phyloP scores from a whole-genome alignment of 192 early-diverging fungal species.

The Geranomyces variabilis region DNA sequence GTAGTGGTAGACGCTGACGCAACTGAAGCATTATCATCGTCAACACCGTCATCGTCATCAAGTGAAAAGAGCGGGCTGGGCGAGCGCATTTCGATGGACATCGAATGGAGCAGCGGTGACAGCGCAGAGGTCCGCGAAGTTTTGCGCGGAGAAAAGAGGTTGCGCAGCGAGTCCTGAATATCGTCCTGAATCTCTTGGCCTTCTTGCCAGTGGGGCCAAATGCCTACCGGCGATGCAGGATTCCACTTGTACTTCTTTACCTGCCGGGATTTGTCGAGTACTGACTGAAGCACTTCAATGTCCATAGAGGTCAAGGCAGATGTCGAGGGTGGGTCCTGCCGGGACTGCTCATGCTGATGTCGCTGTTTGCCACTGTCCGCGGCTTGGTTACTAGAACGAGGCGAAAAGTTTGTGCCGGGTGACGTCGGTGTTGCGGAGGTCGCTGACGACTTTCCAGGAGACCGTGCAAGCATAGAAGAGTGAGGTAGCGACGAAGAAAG shows the following conservation, averaged over 20 bases:
- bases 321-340: not conserved
- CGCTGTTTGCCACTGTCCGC: not conserved
- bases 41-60: conserved; percentile 42
- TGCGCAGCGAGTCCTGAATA: conserved; percentile 7
- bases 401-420: not conserved
- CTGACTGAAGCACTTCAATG: conserved; percentile 13
- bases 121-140: conserved; percentile 15
- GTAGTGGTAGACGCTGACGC: conserved; percentile 30
- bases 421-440: not conserved
- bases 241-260: conserved; percentile 51
- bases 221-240: conserved; percentile 37
- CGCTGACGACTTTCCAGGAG: not conserved
- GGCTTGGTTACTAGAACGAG: not conserved
- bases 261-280: conserved; percentile 45
- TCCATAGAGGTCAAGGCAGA: conserved; percentile 22
- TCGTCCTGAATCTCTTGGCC: conserved; percentile 14
- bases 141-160: conserved; percentile 22
- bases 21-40: conserved; percentile 37
- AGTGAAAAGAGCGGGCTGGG: conserved; percentile 48
- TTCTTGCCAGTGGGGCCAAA: conserved; percentile 52
- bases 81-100: conserved; percentile 33
- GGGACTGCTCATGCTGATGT: not conserved
- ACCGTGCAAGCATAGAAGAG: not conserved
- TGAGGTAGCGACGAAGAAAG: not conserved
- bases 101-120: conserved; percentile 23